Conservation (phyloP, 192 early-diverging fungal species). For the Lobulomyces angularis region DNA sequence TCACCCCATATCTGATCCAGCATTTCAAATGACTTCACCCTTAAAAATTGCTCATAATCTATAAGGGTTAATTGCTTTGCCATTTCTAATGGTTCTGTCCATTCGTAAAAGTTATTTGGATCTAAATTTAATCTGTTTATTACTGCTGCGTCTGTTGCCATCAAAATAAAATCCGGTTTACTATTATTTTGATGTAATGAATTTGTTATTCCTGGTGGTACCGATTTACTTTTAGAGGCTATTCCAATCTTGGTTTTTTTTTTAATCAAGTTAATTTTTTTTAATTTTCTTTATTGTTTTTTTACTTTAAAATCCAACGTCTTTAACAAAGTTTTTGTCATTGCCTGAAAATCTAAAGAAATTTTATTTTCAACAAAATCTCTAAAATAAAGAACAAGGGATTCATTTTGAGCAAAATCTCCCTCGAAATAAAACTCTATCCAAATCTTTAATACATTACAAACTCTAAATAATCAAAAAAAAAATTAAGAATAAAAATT, state of each 20-base stretch:
- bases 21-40: slow-evolving; percentile 34
- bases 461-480: slow-evolving; percentile 29
- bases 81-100: slow-evolving; percentile 42
- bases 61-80: slow-evolving; percentile 37
- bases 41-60: slow-evolving; percentile 28
- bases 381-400: slow-evolving; percentile 23
- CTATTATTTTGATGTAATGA: too few relatives aligned
- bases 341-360: slow-evolving; percentile 22
- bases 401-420: slow-evolving; percentile 28
- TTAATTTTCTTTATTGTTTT: slow-evolving; percentile 6
- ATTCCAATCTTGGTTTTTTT: too few relatives aligned
- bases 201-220: too few relatives aligned
- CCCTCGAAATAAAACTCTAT: slow-evolving; percentile 35
- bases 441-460: slow-evolving; percentile 24
- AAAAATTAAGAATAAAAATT: too few relatives aligned
- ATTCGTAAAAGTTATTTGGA: too few relatives aligned
- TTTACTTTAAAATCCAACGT: slow-evolving; percentile 15
- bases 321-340: slow-evolving; percentile 18
- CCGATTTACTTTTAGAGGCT: too few relatives aligned
- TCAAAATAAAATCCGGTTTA: too few relatives aligned
- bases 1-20: slow-evolving; percentile 44
- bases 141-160: too few relatives aligned
- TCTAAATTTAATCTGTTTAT: too few relatives aligned
- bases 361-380: slow-evolving; percentile 32
- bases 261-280: too few relatives aligned